phyloP scores from a whole-genome alignment of 345 rosid species.

The Lepidium didymum region DNA sequence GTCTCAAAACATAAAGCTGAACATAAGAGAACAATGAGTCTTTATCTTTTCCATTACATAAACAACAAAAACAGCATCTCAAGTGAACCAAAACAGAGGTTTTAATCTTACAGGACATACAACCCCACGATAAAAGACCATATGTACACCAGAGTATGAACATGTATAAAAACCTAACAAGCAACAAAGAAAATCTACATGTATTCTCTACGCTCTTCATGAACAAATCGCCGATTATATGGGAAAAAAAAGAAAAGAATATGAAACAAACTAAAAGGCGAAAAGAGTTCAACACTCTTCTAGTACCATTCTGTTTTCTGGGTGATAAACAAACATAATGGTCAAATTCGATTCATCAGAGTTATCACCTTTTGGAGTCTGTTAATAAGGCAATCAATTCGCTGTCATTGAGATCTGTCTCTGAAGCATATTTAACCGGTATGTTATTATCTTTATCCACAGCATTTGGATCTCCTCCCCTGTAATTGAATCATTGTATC shows the following conservation, averaged over 20 bases:
- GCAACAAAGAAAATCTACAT: conserved; percentile 11
- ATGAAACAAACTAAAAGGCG: neutral
- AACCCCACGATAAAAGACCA: conserved; percentile 23
- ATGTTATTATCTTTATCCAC: conserved; percentile 37
- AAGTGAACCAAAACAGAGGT: conserved; percentile 15
- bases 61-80: neutral
- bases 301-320: conserved; percentile 11
- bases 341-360: neutral
- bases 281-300: conserved; percentile 17
- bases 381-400: conserved; percentile 41
- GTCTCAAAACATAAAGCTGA: neutral
- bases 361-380: conserved; percentile 28
- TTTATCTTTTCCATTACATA: neutral
- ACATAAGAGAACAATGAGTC: neutral
- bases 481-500: conserved; percentile 26
- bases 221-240: neutral
- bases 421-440: conserved; percentile 38
- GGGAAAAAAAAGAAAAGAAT: neutral
- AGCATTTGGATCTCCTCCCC: conserved; percentile 61
- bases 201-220: conserved; percentile 20
- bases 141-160: conserved; percentile 29
- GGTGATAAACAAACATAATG: neutral
- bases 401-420: conserved; percentile 35
- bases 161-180: conserved; percentile 11
- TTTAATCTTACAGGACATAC: conserved; percentile 16